Percentiles rank a stretch among this genome's conserved stretches.
Evolutionary conservation across 2,329 filamentous ascomycete species (phyloP).

Genomic region (Gyromitra esculenta): DNA sequence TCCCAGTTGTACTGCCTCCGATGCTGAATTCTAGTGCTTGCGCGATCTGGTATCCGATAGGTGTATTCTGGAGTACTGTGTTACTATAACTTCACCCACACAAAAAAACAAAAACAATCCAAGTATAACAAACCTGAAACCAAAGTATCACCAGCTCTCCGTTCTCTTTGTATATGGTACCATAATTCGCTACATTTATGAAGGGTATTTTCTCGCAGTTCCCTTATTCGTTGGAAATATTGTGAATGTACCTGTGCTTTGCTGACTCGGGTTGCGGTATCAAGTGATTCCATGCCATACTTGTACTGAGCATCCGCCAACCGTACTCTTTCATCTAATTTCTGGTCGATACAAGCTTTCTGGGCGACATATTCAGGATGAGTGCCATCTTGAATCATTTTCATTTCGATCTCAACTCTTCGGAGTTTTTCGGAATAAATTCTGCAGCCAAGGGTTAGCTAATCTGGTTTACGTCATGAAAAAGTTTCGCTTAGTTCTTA

Average conservation of each 20-base stretch:
- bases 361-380: constrained; percentile 92
- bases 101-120: not conserved
- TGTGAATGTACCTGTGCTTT: constrained; percentile 88
- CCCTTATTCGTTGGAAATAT: constrained; percentile 86
- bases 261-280: constrained; percentile 79
- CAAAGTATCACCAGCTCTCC: constrained; percentile 65
- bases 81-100: constrained; percentile 61
- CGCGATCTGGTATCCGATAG: constrained; percentile 79
- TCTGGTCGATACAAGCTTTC: constrained; percentile 84
- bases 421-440: constrained; percentile 89
- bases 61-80: constrained; percentile 80
- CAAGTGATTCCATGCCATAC: constrained; percentile 77
- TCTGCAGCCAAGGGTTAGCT: constrained; percentile 63
- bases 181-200: constrained; percentile 86
- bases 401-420: constrained; percentile 75
- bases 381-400: constrained; percentile 70
- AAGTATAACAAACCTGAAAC: constrained; percentile 56
- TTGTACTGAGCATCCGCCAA: constrained; percentile 78
- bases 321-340: constrained; percentile 80
- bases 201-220: constrained; percentile 81
- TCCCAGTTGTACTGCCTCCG: constrained; percentile 94
- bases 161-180: constrained; percentile 90
- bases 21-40: constrained; percentile 80
- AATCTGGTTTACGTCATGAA: constrained; percentile 24
- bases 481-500: constrained; percentile 58